phyloP scores from a whole-genome alignment of 2,329 filamentous ascomycete species.

The Mollisiaceae sp. region DNA sequence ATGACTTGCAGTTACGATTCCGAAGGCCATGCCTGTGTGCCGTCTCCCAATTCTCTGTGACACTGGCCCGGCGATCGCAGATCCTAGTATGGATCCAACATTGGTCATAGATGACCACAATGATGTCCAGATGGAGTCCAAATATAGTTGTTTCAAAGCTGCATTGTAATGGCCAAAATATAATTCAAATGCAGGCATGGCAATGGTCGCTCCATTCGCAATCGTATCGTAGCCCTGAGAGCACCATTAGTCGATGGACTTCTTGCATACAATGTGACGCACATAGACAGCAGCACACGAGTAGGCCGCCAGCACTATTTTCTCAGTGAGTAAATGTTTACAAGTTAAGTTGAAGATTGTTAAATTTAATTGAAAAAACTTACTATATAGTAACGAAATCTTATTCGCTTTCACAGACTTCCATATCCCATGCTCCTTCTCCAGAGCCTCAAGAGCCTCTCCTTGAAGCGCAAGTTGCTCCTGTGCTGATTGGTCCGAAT shows the following conservation, averaged over 20 bases:
- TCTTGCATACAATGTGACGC: conserved; percentile 1
- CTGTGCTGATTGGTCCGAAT: neutral
- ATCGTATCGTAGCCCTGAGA: conserved; percentile 30
- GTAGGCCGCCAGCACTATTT: conserved; percentile 28
- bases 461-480: conserved; percentile 25
- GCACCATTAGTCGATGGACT: neutral
- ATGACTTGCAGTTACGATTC: conserved; percentile 22
- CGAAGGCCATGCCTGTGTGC: conserved; percentile 26
- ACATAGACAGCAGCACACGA: conserved; percentile 30
- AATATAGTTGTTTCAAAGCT: conserved; percentile 27
- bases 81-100: conserved; percentile 28
- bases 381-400: conserved; percentile 24
- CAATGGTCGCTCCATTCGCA: conserved; percentile 30
- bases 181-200: conserved; percentile 29
- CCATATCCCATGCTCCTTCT: conserved; percentile 27
- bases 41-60: conserved; percentile 28
- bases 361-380: neutral
- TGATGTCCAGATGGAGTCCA: conserved; percentile 32
- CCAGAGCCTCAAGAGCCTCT: conserved; percentile 24
- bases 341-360: neutral
- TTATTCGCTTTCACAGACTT: conserved; percentile 24
- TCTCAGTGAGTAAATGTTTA: neutral
- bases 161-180: conserved; percentile 31
- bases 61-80: conserved; percentile 25
- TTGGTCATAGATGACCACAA: conserved; percentile 32